Conservation (phyloP, 768 basidiomycete genomes). For the Termitomyces sp. region DNA sequence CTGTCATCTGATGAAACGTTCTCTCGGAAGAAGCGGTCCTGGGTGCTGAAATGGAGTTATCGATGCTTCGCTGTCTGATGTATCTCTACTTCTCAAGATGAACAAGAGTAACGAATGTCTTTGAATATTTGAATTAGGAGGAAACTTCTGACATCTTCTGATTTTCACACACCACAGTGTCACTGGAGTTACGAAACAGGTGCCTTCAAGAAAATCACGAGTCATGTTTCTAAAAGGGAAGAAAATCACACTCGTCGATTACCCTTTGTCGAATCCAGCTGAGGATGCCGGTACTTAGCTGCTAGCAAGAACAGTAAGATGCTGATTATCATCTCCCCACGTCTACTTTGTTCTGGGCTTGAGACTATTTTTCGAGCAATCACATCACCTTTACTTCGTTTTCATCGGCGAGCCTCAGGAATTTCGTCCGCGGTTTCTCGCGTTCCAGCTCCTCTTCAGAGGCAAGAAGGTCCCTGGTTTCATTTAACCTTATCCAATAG, state of each 20-base stretch:
- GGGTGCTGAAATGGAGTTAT: not conserved
- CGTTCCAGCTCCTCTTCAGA: not conserved
- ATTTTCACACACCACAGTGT: not conserved
- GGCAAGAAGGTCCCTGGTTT: not conserved
- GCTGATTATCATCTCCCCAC: not conserved
- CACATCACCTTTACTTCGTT: not conserved
- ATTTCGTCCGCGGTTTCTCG: not conserved
- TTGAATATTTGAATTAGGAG: not conserved
- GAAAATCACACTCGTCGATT: not conserved
- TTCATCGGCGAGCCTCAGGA: too few species aligned
- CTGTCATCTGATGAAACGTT: not conserved
- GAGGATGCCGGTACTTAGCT: too few species aligned
- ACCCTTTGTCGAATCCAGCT: too few species aligned
- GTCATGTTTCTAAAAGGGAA: not conserved
- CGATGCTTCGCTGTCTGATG: not conserved
- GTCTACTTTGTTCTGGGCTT: not conserved
- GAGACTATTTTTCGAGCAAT: not conserved
- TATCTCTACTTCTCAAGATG: not conserved
- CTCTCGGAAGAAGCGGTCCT: not conserved
- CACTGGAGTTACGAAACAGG: not conserved
- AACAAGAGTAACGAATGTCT: not conserved
- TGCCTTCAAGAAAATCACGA: not conserved
- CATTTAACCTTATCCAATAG: not conserved
- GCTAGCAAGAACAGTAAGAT: too few species aligned
- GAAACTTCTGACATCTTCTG: not conserved